phyloP scores from a whole-genome alignment of 2,329 filamentous ascomycete genomes.

The Ascochyta clinopodiicola region DNA sequence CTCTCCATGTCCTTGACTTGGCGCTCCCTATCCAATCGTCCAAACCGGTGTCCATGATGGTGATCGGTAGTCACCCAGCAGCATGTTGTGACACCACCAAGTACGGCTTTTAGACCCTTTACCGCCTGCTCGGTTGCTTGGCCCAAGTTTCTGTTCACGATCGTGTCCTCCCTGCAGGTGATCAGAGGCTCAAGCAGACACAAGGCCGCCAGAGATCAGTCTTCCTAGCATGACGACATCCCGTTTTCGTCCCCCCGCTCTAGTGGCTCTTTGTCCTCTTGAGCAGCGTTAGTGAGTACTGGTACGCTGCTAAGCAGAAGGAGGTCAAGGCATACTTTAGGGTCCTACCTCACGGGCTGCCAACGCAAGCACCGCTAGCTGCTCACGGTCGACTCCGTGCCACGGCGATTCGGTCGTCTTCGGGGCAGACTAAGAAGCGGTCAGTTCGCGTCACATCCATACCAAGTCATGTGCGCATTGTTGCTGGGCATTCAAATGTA shows the following conservation, averaged over 20 bases:
- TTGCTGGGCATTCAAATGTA: neutral
- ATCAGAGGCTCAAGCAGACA: constrained; percentile 13
- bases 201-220: neutral
- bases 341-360: neutral
- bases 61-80: constrained; percentile 11
- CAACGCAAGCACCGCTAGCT: constrained; percentile 17
- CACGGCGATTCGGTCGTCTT: constrained; percentile 1
- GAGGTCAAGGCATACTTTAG: neutral
- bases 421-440: constrained; percentile 6
- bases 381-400: constrained; percentile 14
- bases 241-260: constrained; percentile 6
- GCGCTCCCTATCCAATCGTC: constrained; percentile 1
- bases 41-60: constrained; percentile 1
- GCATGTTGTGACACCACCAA: constrained; percentile 2
- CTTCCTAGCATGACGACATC: neutral
- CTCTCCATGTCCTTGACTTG: neutral
- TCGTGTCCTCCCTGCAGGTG: constrained; percentile 7
- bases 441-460: constrained; percentile 2
- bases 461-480: constrained; percentile 2
- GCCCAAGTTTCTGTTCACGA: neutral
- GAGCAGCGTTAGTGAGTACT: constrained; percentile 5
- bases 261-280: constrained; percentile 9
- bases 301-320: constrained; percentile 2
- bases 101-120: neutral
- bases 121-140: constrained; percentile 3